A percentile compares a stretch with the other conserved stretches of the same genome.
Evolutionary conservation across 2,329 filamentous ascomycete genomes (phyloP).

Genomic region (Colletotrichum destructivum): DNA sequence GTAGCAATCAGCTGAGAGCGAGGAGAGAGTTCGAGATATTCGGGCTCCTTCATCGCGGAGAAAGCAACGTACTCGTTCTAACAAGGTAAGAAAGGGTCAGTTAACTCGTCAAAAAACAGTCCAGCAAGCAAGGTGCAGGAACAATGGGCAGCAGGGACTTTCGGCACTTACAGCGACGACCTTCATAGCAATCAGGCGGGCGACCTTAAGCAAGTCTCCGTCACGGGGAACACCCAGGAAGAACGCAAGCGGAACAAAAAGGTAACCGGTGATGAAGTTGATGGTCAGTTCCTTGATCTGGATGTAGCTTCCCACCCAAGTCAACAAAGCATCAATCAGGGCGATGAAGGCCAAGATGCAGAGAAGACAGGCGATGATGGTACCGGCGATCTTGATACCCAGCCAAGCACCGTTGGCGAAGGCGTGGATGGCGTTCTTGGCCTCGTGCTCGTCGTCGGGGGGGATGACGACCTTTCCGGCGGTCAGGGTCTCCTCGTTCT

Average conservation of each 20-base stretch:
- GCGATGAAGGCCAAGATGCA: slow-evolving; percentile 86
- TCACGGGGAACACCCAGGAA: slow-evolving; percentile 82
- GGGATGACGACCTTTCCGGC: slow-evolving; percentile 86
- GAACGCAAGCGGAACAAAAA: slow-evolving; percentile 85
- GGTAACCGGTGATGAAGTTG: slow-evolving; percentile 82
- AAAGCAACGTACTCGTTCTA: slow-evolving; percentile 87
- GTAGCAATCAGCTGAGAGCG: slow-evolving; percentile 87
- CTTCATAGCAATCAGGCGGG: slow-evolving; percentile 86
- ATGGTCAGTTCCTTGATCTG: slow-evolving; percentile 82
- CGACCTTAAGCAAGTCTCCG: slow-evolving; percentile 79
- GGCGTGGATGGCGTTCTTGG: slow-evolving; percentile 87
- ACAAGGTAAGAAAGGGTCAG: not conserved
- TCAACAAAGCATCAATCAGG: slow-evolving; percentile 82
- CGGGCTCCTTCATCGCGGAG: slow-evolving; percentile 63
- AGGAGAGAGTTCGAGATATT: slow-evolving; percentile 72
- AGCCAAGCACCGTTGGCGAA: slow-evolving; percentile 90
- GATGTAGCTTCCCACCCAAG: slow-evolving; percentile 87
- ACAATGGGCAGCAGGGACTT: not conserved
- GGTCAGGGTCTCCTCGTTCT: slow-evolving; percentile 88
- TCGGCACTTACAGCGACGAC: slow-evolving; percentile 74
- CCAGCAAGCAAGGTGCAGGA: not conserved
- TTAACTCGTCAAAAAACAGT: slow-evolving; percentile 1
- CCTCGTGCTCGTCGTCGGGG: slow-evolving; percentile 81
- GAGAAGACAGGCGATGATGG: slow-evolving; percentile 84
- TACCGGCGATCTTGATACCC: slow-evolving; percentile 88